Base-by-base conservation (phyloP, 1,139 yeast species). In the Hansenula lynferdii region DNA sequence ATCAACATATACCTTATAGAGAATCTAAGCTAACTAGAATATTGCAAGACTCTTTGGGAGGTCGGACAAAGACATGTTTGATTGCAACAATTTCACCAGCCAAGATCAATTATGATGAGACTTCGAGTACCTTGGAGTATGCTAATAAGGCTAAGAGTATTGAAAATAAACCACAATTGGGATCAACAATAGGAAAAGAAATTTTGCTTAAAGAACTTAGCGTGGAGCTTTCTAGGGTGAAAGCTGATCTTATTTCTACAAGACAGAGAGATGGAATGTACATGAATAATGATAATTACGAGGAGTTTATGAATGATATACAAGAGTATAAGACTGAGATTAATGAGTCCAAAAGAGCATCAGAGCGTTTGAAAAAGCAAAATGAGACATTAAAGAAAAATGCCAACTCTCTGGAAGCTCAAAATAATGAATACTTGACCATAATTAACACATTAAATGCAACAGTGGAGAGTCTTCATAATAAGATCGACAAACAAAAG, bases 41-140 rank as follows among this genome's bases (percentile, higher is more conserved):
- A 26, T 61, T 80, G 33, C 83, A 77, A 49, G 86, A 80, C 50
- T 79, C 85, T 0, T 60, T 80, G 19, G 85, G 85, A 3, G 86
- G 86, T 4, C 68, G 74, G 47, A 79, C 85, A 2, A 79, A 78
- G 50, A 80, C 86, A 0, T 72, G 80, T 4, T 58, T 80, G 41
- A 77, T 80, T 19, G 83, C 85, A 7, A 80, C 95, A 1, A 72
- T 80, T 8, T 79, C 85, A 0, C 86, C 86, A 0, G 84, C 85
- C 10, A 74, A 69, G 53, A 60, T 77, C n/a, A 78, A 77, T 43
- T 57, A 71, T 21, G 84, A 79, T 26, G 86, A 80, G 51, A 80
- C 86, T 1, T 58, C 72, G 32, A 77, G 83, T 28, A 80, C 86
- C 0, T 61, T 80, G 36, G 84, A 77, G 45, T 80, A 80, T 56